Evolutionary conservation across 1,284 basidiomycete species (phyloP), one percentile per base, ranked within the genome.

Genomic region (Veloporphyrellus conicus): DNA sequence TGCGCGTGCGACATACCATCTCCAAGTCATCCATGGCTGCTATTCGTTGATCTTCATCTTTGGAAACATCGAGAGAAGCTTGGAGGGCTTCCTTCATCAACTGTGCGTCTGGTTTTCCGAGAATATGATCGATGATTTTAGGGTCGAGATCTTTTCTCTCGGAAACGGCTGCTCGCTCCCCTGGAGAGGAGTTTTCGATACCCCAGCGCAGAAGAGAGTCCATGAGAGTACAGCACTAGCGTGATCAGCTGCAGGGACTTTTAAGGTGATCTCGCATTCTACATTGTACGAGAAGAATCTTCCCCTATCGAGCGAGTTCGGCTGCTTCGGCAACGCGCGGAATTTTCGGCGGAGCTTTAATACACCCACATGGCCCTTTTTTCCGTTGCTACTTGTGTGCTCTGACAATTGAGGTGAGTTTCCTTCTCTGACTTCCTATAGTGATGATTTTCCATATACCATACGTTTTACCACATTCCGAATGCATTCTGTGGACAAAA

Each of bases 21-120:
- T 99, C 96, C 46, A 98, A 78, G 65, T 98, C 83, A 70, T 99
- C 95, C 58, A 98, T 73, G 0, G 95, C 93, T 16, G 78, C 72
- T 41, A 92, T 71, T 27, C 92, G 70, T 16, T 82, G 80, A 35
- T 87, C 83, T 49, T 90, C 81, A 23, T 71, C 68, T 34, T 73
- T 74, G 20, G 62, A 71, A 27, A 74, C 69, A 62, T 95, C 86
- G n/a, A 79, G 62, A 2, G 91, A 90, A 44, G 82, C 68, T 3
- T 74, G 75, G 64, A 95, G 75, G 55, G 87, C 84, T 62, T 95
- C 92, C 63, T 89, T 90, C 91, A 96, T 95, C 35, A 84, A 72
- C 50, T 82, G 81, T 2, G 88, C 78, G 63, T 96, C 93, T 1
- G 86, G 78, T 60, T 87, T 90, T 20, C 93, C 93, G 48, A 96